Base-by-base conservation (phyloP, 148 eudicot genomes). In the Cornus suecica region DNA sequence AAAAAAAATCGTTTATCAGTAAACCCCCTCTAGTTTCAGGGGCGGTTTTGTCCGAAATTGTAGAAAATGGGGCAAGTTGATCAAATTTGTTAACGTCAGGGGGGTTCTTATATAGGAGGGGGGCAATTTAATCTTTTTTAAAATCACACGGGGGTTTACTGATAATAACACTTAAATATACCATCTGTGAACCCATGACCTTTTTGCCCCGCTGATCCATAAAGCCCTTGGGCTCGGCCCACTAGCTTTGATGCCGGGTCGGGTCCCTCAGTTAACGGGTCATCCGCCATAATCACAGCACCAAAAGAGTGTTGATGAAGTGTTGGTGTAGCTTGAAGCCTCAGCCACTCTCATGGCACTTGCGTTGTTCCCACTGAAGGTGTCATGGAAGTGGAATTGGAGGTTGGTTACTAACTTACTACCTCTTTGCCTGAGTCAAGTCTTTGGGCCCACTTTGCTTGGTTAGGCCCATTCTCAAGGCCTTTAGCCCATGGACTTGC, bases 301-400 rank as follows among this genome's bases (percentile, higher is more conserved):
- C 90, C 93, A 14, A 89, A 89, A n/a, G 4, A 25, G 65, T 4
- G 85, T 81, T 1, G 32, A 65, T 0, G 77, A 74, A 13, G 54
- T 69, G 51, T 71, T 32, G 2, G 81, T 75, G 65, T n/a, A n/a
- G n/a, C 42, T 73, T 23, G 77, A 14, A 2, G 89, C 82, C 18
- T 78, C 73, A 54, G 89, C 89, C 11, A 86, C 87, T 22, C 10
- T 66, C 67, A 84, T 70, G 0, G 85, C 87, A 7, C 74, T 72
- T 8, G 85, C 78, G 66, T 66, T 78, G 7, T 71, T 80, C 28
- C 87, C 89, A 11, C 85, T 77, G 1, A 74, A 62, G n/a, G 68
- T 71, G 83, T 87, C 94, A 69, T 90, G 94, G 68, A 88, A 87
- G 79, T 86, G 87, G 86, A 90, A 88, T 60, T 82, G 84, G 27